These are phyloP conservation scores for Cladosporium sp. DNA, from an alignment of 2,329 filamentous ascomycete species.

Conservation along the genomic window DNA sequence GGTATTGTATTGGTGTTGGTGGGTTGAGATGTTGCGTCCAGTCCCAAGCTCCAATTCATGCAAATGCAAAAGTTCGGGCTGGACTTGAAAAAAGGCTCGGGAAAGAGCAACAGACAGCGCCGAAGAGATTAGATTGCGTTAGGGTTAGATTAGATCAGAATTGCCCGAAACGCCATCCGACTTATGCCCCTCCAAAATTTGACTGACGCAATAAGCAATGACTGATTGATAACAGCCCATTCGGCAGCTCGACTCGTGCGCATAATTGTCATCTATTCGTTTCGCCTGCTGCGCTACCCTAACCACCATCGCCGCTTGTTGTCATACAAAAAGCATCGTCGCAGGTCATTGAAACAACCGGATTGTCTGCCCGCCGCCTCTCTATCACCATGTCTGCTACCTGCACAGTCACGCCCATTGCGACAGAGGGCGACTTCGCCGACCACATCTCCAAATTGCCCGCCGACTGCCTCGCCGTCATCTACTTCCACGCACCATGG, in stretches of 20 bases:
- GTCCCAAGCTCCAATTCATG: not conserved
- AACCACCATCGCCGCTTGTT: too few species aligned
- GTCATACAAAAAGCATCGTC: not conserved
- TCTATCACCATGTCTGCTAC: slow-evolving; percentile 12
- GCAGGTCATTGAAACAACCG: not conserved
- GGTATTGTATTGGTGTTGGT: slow-evolving; percentile 6
- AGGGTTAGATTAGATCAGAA: not conserved
- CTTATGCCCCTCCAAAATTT: not conserved
- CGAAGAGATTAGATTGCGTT: not conserved
- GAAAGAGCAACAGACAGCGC: not conserved
- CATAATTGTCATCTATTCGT: not conserved
- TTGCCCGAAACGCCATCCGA: not conserved
- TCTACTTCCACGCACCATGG: slow-evolving; percentile 97
- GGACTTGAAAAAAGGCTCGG: not conserved
- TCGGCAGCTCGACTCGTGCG: not conserved
- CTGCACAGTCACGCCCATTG: slow-evolving; percentile 68
- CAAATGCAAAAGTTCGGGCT: not conserved
- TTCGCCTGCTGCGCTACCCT: too few species aligned
- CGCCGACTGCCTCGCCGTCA: slow-evolving; percentile 67
- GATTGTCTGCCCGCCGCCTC: not conserved
- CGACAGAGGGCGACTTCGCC: slow-evolving; percentile 68
- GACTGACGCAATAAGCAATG: not conserved
- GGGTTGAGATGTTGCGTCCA: not conserved
- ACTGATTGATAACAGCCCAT: not conserved
- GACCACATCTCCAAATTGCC: slow-evolving; percentile 63